These are phyloP conservation scores for Tulasnella sp. DNA, from an alignment of 768 basidiomycete species.

Conservation along the genomic window DNA sequence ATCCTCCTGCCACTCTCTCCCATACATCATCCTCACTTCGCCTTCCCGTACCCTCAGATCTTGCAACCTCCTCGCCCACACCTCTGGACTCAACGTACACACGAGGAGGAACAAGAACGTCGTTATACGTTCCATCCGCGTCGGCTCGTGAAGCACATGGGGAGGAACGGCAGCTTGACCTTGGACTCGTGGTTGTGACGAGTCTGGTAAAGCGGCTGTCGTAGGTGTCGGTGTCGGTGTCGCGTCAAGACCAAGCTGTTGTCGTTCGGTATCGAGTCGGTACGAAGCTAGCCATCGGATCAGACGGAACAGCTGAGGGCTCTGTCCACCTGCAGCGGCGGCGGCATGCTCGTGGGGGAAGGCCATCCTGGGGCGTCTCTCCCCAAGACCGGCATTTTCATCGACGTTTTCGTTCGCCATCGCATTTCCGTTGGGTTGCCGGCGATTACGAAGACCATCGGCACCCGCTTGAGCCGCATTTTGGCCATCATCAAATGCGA, in stretches of 20 bases:
- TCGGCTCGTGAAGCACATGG: neutral
- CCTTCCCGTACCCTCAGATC: constrained; percentile 10
- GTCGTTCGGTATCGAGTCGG: constrained; percentile 2
- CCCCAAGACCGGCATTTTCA: neutral
- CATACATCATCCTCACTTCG: constrained; percentile 4
- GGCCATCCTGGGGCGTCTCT: too few relatives aligned
- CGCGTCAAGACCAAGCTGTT: constrained; percentile 5
- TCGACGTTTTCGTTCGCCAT: neutral
- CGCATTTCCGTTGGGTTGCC: neutral
- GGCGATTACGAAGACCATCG: neutral
- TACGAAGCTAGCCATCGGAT: neutral
- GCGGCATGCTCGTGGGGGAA: neutral
- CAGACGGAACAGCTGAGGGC: neutral
- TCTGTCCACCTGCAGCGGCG: neutral
- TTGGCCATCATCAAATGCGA: neutral
- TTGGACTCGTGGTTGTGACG: neutral
- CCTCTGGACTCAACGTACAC: constrained; percentile 1
- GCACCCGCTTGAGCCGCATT: neutral
- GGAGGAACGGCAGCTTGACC: constrained; percentile 15
- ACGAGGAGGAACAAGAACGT: neutral
- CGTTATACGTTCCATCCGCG: neutral
- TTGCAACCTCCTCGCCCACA: constrained; percentile 7
- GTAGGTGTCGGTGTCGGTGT: too few relatives aligned
- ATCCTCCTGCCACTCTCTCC: neutral
- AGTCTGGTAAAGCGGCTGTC: too few relatives aligned